Conservation (phyloP, 2,329 filamentous ascomycete genomes). For the Tolypocladium inflatum region DNA sequence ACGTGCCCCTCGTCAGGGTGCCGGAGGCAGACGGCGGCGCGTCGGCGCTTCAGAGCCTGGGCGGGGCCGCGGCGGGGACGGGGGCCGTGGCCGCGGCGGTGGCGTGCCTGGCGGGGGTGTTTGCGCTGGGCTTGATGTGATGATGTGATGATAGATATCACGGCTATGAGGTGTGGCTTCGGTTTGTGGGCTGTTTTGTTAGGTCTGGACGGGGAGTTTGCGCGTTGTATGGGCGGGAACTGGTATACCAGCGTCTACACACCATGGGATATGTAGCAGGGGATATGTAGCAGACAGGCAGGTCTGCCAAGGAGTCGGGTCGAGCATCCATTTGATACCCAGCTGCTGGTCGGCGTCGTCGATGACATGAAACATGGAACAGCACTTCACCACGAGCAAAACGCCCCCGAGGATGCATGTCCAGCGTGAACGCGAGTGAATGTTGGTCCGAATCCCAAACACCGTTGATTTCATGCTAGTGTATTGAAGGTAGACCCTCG, state of each 20-base stretch:
- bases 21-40: conserved; percentile 13
- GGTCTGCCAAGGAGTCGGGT: neutral
- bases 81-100: conserved; percentile 11
- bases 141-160: too few species aligned
- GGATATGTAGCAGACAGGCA: too few species aligned
- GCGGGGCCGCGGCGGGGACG: conserved; percentile 12
- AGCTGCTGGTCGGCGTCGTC: conserved; percentile 1
- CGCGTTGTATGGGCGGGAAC: neutral
- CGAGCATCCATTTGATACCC: neutral
- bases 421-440: neutral
- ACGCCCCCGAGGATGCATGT: neutral
- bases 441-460: conserved; percentile 30
- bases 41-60: conserved; percentile 7
- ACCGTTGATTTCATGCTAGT: conserved; percentile 34
- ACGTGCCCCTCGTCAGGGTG: conserved; percentile 17
- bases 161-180: neutral
- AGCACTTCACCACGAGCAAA: neutral
- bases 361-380: neutral
- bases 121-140: conserved; percentile 15
- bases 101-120: conserved; percentile 12
- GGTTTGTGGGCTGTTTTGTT: neutral
- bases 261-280: neutral
- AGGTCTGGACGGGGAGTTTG: neutral
- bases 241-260: neutral
- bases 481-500: conserved; percentile 23